Evolutionary conservation across 2,329 filamentous ascomycete genomes (phyloP).

Genomic region (Neofusicoccum sp.): DNA sequence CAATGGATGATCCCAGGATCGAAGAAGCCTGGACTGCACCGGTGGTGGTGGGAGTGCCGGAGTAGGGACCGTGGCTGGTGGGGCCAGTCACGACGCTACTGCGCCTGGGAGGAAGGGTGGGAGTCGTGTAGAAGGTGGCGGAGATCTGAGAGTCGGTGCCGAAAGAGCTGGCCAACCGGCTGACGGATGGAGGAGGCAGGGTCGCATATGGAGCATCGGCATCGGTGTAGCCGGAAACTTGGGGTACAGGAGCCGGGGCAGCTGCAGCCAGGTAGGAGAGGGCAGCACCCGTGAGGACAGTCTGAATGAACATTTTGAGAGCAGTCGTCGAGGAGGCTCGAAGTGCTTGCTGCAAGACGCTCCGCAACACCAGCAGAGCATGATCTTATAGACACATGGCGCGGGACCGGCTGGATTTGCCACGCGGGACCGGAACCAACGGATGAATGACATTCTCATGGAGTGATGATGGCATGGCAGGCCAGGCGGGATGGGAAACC

Average conservation of each 20-base stretch:
- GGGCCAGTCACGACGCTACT: constrained; percentile 58
- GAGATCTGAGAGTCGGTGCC: constrained; percentile 47
- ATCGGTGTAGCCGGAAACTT: constrained; percentile 49
- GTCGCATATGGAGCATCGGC: constrained; percentile 47
- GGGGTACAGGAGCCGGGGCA: constrained; percentile 42
- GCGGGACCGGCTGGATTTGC: not conserved
- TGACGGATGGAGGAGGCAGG: constrained; percentile 30
- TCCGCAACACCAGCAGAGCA: not conserved
- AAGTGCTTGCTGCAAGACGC: not conserved
- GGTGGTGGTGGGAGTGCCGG: constrained; percentile 67
- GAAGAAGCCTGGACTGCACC: constrained; percentile 64
- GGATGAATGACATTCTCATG: not conserved
- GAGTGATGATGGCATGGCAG: constrained; percentile 1
- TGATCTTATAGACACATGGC: constrained; percentile 2
- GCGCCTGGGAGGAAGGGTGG: constrained; percentile 47
- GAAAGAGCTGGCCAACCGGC: constrained; percentile 43
- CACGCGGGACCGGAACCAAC: not conserved
- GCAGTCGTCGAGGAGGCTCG: not conserved
- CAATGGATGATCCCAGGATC: constrained; percentile 61
- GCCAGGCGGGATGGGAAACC: not conserved
- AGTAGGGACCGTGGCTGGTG: constrained; percentile 70
- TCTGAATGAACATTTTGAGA: constrained; percentile 42
- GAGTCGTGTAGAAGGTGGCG: constrained; percentile 32
- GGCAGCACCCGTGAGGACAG: constrained; percentile 27
- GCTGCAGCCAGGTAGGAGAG: constrained; percentile 39